Evolutionary conservation across 169 alveolate species (phyloP), one percentile per base, ranked within the genome.

Genomic region (Eimeria necatrix): DNA sequence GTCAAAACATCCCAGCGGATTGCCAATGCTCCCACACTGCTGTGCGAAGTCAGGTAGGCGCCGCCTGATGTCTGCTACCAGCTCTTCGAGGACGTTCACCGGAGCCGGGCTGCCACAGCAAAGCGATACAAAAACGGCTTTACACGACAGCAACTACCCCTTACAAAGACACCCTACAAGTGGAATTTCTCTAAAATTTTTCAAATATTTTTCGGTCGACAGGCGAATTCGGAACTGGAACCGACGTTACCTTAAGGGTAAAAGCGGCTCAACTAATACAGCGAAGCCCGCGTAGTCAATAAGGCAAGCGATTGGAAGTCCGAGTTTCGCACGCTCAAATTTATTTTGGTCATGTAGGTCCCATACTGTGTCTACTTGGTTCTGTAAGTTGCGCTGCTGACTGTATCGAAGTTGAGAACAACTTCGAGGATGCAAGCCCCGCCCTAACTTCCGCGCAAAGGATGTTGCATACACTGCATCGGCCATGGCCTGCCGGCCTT

Each of bases 281-380:
- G 93, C 87, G 26, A 80, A 64, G 76, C 95, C 95, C 5, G 88
- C 87, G 48, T 93, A 93, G 81, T 93, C 95, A 51, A 93, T 93
- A 41, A 81, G 78, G 80, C 93, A 61, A 4, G 84, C 87, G 41
- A 93, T 71, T 73, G 95, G 95, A 4, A 93, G 93, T 48, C 93
- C 95, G 49, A 74, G 91, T 46, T 93, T 87, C 60, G 87, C 90
- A 22, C 93, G 85, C 88, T 46, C 51, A 46, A 81, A 80, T 18
- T 88, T 88, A 22, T 18, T 49, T 71, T 64, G 91, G 90, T 49
- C 81, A 53, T 91, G 95, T n/a, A 80, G 14, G 86, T 80, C 74
- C 93, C 93, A 85, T 49, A 73, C 80, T 18, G 93, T 85, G 26
- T 60, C 93, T 61, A 59, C 93, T 41, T 85, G 93, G 20, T 60